phyloP scores from a whole-genome alignment of 768 basidiomycete species.

The Inosperma sp. region DNA sequence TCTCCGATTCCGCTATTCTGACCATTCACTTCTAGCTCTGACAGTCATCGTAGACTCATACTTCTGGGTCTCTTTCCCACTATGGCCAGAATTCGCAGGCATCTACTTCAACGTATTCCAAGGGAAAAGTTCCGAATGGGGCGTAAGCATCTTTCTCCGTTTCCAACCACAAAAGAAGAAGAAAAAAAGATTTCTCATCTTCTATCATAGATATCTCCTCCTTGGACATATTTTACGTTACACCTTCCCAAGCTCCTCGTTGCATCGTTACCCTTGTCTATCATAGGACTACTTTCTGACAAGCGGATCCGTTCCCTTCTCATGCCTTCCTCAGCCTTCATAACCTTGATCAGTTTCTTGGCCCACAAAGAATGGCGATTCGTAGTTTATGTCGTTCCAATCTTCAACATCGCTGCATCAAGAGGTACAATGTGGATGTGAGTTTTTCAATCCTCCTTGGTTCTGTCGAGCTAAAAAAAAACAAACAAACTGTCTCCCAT shows the following conservation, averaged over 20 bases:
- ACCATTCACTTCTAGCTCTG: constrained; percentile 37
- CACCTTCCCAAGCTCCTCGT: constrained; percentile 78
- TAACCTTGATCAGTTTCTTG: constrained; percentile 64
- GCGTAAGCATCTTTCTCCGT: constrained; percentile 50
- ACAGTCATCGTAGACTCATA: constrained; percentile 75
- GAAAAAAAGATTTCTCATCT: too few relatives aligned
- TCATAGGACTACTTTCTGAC: constrained; percentile 49
- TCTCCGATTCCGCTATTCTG: background rate
- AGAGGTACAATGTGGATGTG: constrained; percentile 62
- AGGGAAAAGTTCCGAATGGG: constrained; percentile 90
- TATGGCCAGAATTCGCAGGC: constrained; percentile 85
- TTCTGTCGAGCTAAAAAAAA: constrained; percentile 21
- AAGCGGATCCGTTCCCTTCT: constrained; percentile 47
- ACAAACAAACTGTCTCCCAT: too few relatives aligned
- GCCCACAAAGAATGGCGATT: constrained; percentile 99
- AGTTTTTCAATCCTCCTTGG: constrained; percentile 21
- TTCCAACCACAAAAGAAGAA: background rate
- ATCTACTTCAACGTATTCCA: constrained; percentile 82
- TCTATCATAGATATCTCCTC: constrained; percentile 54
- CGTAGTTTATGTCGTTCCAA: constrained; percentile 79
- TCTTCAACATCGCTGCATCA: constrained; percentile 77
- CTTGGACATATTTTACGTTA: constrained; percentile 56
- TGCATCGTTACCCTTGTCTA: constrained; percentile 54
- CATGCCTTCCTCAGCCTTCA: constrained; percentile 47
- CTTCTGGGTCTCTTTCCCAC: constrained; percentile 67